phyloP scores from a whole-genome alignment of 352 stramenopile genomes.

The Phytophthora agathidicida region DNA sequence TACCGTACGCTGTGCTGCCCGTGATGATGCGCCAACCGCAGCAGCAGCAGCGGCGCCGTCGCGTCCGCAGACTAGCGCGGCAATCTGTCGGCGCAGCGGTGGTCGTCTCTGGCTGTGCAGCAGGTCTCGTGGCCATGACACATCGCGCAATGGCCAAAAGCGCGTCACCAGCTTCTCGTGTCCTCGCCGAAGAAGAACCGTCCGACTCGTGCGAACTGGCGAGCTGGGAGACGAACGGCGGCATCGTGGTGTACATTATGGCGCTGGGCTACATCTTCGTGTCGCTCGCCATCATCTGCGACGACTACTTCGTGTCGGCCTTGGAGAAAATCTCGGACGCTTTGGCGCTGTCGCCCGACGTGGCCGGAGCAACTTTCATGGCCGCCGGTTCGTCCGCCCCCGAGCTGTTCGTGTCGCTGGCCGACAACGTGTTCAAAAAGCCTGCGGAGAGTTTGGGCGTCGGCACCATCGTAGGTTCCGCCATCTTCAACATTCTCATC shows the following conservation, averaged over 20 bases:
- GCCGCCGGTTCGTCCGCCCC: slow-evolving; percentile 81
- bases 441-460: slow-evolving; percentile 68
- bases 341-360: slow-evolving; percentile 69
- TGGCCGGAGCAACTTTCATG: slow-evolving; percentile 87
- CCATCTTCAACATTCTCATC: slow-evolving; percentile 89
- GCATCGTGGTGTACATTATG: slow-evolving; percentile 67
- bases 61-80: slow-evolving; percentile 13
- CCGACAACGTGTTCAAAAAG: slow-evolving; percentile 81
- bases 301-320: slow-evolving; percentile 88
- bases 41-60: slow-evolving; percentile 10
- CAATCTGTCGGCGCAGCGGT: slow-evolving; percentile 32
- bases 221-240: slow-evolving; percentile 61
- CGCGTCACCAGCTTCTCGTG: not conserved
- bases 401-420: slow-evolving; percentile 81
- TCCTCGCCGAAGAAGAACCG: slow-evolving; percentile 23
- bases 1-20: not conserved
- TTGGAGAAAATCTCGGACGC: slow-evolving; percentile 80
- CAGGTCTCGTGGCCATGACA: slow-evolving; percentile 21
- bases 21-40: not conserved
- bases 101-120: slow-evolving; percentile 24
- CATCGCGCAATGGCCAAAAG: slow-evolving; percentile 8
- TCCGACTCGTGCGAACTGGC: slow-evolving; percentile 28
- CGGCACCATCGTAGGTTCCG: slow-evolving; percentile 86
- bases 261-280: slow-evolving; percentile 82
- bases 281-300: slow-evolving; percentile 86